Base-by-base conservation (phyloP, 768 basidiomycete species). In the Suillus alpinus region DNA sequence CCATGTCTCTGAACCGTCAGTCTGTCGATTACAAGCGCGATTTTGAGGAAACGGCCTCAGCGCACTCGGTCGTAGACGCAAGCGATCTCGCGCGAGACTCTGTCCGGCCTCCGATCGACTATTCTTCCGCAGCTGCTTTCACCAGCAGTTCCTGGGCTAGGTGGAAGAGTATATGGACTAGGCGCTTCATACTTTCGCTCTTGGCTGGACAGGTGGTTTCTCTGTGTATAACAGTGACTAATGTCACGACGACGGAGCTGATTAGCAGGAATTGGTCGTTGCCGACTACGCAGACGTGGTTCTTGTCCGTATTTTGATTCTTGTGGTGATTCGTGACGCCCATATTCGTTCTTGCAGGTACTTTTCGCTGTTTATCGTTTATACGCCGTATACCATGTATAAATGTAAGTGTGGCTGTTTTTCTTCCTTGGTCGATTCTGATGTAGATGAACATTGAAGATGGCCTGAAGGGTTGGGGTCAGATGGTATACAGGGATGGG, bases 351-450 rank as follows among this genome's bases (percentile, higher is more conserved):
- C 26, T 10, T 32, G 23, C 63, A 94, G 92, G 65, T 94, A 95
- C 75, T 87, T 92, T 68, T 81, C 90, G 5, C 69, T 95, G 26
- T 91, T 89, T 71, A 50, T 81, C 31, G 74, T 86, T 58, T 95
- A 94, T 70, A 93, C 93, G 26, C 93, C 93, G 0, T 94, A 92
- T 77, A 95, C 93, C 40, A 91, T 95, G 37, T 94, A 92, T 71
- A 80, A 86, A 77, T 95, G 91, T 93, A 65, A 58, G 89, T 70
- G 4, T 14, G 10, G 6, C 46, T 29, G 41, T 31, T 23, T 23
- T 34, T 26, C 18, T 23, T 56, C 23, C 52, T 50, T 0, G 12
- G 37, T n/a, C 49, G 53, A 37, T 36, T 57, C 56, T 62, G 18
- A 46, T 31, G 6, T 43, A 40, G 23, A 20, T 56, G 26, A 3